phyloP scores from a whole-genome alignment of 176 grass and related monocot species.

The Phyllostachys edulis region DNA sequence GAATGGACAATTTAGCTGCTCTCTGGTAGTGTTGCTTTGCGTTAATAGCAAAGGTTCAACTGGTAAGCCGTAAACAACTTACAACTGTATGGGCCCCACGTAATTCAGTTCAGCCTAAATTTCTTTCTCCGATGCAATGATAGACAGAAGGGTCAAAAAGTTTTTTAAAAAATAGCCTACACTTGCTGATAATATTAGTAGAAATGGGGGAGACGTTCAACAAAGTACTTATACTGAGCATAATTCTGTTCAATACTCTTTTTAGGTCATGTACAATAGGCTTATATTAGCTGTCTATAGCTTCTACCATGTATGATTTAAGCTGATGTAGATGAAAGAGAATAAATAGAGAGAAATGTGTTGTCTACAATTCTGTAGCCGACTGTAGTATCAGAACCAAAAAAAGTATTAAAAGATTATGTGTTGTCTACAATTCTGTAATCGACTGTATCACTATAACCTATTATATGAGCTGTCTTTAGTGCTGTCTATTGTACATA shows the following conservation, averaged over 20 bases:
- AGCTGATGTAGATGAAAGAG: no score
- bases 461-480: no score
- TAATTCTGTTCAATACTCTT: neutral
- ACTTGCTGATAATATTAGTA: neutral
- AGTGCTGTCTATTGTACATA: no score
- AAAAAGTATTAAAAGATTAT: no score
- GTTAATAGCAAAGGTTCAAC: neutral
- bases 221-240: neutral
- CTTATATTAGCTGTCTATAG: no score
- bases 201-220: neutral
- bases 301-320: no score
- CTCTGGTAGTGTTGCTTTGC: neutral
- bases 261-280: no score
- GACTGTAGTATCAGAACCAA: no score
- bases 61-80: neutral
- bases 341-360: no score
- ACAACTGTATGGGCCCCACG: neutral
- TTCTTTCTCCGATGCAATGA: neutral
- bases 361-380: no score
- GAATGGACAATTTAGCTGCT: constrained; percentile 9
- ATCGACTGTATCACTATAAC: no score
- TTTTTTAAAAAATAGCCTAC: neutral
- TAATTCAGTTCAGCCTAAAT: neutral
- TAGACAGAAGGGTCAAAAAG: neutral
- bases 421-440: no score